phyloP scores from a whole-genome alignment of 306 rosid genomes.

The Amphicarpaea edgeworthii region DNA sequence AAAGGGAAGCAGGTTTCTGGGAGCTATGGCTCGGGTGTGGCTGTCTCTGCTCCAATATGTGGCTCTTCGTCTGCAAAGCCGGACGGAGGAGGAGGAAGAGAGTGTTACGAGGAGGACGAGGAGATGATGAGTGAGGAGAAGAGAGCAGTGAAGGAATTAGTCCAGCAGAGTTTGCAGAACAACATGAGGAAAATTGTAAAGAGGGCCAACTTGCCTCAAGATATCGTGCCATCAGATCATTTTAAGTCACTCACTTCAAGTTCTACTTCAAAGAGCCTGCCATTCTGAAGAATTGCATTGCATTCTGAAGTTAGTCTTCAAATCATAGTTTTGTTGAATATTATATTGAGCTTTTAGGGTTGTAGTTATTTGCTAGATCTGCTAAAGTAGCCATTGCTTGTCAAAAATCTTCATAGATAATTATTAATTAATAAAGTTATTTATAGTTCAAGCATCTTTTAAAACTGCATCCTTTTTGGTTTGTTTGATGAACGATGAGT shows the following conservation, averaged over 20 bases:
- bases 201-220: conserved; percentile 93
- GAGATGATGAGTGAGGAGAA: conserved; percentile 90
- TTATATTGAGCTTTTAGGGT: conserved; percentile 34
- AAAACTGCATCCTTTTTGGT: conserved; percentile 21
- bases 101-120: conserved; percentile 63
- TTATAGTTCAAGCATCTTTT: conserved; percentile 23
- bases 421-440: conserved; percentile 41
- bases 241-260: conserved; percentile 83
- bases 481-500: conserved; percentile 6
- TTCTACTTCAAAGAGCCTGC: conserved; percentile 95
- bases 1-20: conserved; percentile 80
- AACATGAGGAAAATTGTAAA: conserved; percentile 94
- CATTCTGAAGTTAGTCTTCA: conserved; percentile 61
- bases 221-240: conserved; percentile 85
- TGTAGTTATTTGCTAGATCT: conserved; percentile 52
- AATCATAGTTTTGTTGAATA: conserved; percentile 44
- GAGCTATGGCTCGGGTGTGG: conserved; percentile 57
- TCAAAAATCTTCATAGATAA: conserved; percentile 48
- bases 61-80: conserved; percentile 75
- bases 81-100: conserved; percentile 51
- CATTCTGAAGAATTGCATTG: conserved; percentile 68
- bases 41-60: conserved; percentile 82
- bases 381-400: conserved; percentile 44
- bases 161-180: conserved; percentile 88
- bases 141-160: conserved; percentile 93